Evolutionary conservation across 805 yeast genomes (phyloP).

Genomic region (Kregervanrija fluxuum): DNA sequence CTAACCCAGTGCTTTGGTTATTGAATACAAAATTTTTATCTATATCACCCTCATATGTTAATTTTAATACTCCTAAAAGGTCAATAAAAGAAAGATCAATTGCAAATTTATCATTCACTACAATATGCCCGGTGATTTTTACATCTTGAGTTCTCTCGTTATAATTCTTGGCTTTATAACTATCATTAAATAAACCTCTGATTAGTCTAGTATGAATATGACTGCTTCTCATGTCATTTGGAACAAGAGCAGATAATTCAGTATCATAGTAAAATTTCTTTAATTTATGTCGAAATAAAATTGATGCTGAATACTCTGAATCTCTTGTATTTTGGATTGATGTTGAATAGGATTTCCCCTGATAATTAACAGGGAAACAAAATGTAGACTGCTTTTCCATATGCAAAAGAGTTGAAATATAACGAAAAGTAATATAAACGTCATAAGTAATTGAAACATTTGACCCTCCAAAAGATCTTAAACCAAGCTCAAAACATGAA

Average conservation of each 20-base stretch:
- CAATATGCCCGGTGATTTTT: not conserved
- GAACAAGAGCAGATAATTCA: constrained; percentile 1
- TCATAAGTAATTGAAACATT: too few relatives aligned
- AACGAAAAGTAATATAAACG: too few relatives aligned
- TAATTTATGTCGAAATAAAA: constrained; percentile 1
- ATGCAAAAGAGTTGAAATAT: too few relatives aligned
- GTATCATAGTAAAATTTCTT: constrained; percentile 5
- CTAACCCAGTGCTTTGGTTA: constrained; percentile 5
- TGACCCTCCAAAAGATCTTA: too few relatives aligned
- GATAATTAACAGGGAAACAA: too few relatives aligned
- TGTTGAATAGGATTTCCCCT: too few relatives aligned
- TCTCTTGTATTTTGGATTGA: too few relatives aligned
- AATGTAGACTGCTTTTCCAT: too few relatives aligned
- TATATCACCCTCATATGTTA: not conserved
- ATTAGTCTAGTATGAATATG: constrained; percentile 5
- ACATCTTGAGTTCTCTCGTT: not conserved
- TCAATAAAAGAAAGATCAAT: not conserved
- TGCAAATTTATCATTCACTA: too few relatives aligned
- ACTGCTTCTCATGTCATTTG: constrained; percentile 1
- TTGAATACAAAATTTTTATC: constrained; percentile 5
- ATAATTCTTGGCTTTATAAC: constrained; percentile 3
- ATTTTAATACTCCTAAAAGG: not conserved
- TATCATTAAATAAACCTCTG: constrained; percentile 2
- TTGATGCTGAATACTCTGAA: too few relatives aligned
- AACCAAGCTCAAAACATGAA: too few relatives aligned